phyloP scores from a whole-genome alignment of 768 basidiomycete genomes.

The Mycena belliarum region DNA sequence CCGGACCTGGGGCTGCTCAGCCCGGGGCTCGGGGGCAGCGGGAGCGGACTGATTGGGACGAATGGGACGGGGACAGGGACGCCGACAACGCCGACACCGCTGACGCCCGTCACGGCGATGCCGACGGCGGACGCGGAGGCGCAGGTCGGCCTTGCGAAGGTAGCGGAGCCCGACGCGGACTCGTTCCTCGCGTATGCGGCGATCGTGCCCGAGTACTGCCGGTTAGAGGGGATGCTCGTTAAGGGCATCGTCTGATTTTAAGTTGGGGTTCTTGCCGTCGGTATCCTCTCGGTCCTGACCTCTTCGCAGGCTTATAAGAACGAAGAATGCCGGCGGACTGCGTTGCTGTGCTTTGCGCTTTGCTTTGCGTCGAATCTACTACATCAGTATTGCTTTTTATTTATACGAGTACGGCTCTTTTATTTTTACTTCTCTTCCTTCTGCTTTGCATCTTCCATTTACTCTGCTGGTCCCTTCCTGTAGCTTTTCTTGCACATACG shows the following conservation, averaged over 20 bases:
- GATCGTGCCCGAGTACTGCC: conserved; percentile 81
- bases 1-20: conserved; percentile 48
- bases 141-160: conserved; percentile 76
- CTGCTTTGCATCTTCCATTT: background rate
- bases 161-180: conserved; percentile 82
- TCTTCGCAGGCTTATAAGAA: too few species aligned
- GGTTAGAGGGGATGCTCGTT: conserved; percentile 77
- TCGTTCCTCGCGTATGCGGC: conserved; percentile 85
- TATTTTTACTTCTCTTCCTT: background rate
- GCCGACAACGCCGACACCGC: conserved; percentile 54
- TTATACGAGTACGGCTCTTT: too few species aligned
- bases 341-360: background rate
- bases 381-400: too few species aligned
- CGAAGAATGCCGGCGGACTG: too few species aligned
- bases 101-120: conserved; percentile 72
- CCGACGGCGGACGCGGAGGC: conserved; percentile 72
- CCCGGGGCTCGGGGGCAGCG: conserved; percentile 20
- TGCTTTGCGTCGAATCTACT: too few species aligned
- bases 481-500: too few species aligned
- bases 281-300: too few species aligned
- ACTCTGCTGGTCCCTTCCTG: too few species aligned
- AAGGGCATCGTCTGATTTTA: conserved; percentile 53
- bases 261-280: too few species aligned
- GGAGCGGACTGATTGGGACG: conserved; percentile 29
- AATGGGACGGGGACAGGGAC: conserved; percentile 38